A percentile compares a stretch with the other conserved stretches of the same genome.
These are phyloP conservation scores for Pythium monospermum DNA, from an alignment of 352 stramenopile genomes.

Conservation along the genomic window DNA sequence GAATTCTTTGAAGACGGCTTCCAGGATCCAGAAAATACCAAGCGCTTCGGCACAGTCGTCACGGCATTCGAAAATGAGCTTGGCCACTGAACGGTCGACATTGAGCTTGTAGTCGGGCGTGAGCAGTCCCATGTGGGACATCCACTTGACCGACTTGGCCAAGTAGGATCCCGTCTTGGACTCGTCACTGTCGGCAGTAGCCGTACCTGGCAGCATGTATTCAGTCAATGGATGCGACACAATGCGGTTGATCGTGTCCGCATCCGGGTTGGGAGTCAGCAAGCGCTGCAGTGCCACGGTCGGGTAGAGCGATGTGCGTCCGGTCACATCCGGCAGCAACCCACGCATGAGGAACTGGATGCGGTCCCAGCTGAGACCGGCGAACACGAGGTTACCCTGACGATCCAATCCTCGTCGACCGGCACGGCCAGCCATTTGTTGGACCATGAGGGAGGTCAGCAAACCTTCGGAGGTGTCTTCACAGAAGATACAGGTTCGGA, in stretches of 20 bases:
- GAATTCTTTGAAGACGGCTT: conserved; percentile 77
- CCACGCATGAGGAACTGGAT: conserved; percentile 97
- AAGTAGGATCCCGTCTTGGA: conserved; percentile 61
- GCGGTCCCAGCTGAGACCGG: conserved; percentile 91
- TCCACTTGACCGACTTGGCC: conserved; percentile 87
- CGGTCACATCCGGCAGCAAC: conserved; percentile 92
- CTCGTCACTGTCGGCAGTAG: conserved; percentile 17
- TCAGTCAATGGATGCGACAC: conserved; percentile 76
- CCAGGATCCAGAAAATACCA: conserved; percentile 77
- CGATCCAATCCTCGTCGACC: conserved; percentile 97
- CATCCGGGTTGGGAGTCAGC: conserved; percentile 88
- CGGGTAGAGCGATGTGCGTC: conserved; percentile 90
- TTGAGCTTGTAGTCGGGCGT: conserved; percentile 67
- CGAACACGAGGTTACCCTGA: conserved; percentile 96
- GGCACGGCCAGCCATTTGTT: conserved; percentile 98
- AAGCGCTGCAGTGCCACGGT: conserved; percentile 91
- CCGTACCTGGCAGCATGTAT: conserved; percentile 37
- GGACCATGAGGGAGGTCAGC: conserved; percentile 96
- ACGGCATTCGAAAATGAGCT: conserved; percentile 82
- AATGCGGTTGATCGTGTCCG: conserved; percentile 87
- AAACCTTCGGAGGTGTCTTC: conserved; percentile 93
- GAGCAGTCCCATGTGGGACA: conserved; percentile 83
- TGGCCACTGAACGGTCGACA: conserved; percentile 69
- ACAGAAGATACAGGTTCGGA: conserved; percentile 98
- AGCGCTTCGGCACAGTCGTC: conserved; percentile 73